Evolutionary conservation across 2,329 filamentous ascomycete species (phyloP).

Genomic region (Fusarium sp.): DNA sequence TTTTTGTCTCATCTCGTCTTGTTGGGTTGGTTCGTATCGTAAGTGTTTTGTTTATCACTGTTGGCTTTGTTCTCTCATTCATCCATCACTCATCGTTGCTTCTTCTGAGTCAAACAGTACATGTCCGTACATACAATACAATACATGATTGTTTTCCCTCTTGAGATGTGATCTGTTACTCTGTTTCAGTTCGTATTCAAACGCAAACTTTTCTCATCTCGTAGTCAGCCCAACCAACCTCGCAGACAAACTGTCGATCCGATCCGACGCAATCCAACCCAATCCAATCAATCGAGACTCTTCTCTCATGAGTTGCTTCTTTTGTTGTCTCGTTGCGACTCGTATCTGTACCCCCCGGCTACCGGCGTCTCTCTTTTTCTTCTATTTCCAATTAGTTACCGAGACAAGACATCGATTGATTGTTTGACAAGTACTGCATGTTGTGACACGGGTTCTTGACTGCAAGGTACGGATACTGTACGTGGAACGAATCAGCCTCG

Average conservation of each 20-base stretch:
- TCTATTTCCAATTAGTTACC: not conserved
- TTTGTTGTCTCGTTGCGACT: slow-evolving; percentile 8
- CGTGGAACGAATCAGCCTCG: slow-evolving; percentile 19
- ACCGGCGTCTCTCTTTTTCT: not conserved
- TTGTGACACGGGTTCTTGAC: not conserved
- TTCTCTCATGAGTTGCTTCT: slow-evolving; percentile 14
- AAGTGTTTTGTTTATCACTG: not conserved
- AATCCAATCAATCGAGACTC: not conserved
- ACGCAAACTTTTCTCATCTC: not conserved
- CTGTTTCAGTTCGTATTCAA: not conserved
- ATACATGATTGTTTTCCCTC: not conserved
- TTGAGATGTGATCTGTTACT: slow-evolving; percentile 21
- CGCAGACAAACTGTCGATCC: slow-evolving; percentile 8
- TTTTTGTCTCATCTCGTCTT: not conserved
- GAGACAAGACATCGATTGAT: slow-evolving; percentile 6
- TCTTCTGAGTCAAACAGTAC: not conserved
- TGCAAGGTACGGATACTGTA: not conserved
- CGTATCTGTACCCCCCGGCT: slow-evolving; percentile 6
- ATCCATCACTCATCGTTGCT: not conserved
- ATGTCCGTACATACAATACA: not conserved
- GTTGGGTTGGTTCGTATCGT: not conserved
- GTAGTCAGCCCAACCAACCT: not conserved
- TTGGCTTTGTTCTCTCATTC: slow-evolving; percentile 17
- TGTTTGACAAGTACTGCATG: not conserved
- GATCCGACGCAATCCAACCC: not conserved